These are phyloP conservation scores for Camelina laxa DNA, from an alignment of 345 rosid genomes.

Conservation along the genomic window DNA sequence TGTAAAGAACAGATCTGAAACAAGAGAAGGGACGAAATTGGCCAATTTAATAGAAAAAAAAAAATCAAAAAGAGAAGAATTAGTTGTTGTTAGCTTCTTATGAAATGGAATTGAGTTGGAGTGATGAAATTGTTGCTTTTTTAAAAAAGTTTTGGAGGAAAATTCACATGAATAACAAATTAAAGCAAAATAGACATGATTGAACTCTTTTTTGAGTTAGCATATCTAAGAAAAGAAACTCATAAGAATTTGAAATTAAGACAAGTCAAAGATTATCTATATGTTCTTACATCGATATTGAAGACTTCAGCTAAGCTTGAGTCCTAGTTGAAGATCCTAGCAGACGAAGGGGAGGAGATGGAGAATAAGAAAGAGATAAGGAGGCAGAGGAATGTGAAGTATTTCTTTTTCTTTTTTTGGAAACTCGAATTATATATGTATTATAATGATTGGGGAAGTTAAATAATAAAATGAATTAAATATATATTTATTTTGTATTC, in stretches of 20 bases:
- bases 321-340: constrained; percentile 34
- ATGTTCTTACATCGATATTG: constrained; percentile 26
- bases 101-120: background rate
- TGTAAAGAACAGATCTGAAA: constrained; percentile 41
- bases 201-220: constrained; percentile 10
- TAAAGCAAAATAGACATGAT: constrained; percentile 3
- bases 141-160: background rate
- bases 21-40: constrained; percentile 6
- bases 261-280: background rate
- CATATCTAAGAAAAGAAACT: constrained; percentile 5
- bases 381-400: constrained; percentile 33
- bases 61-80: constrained; percentile 8
- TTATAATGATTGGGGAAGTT: constrained; percentile 42
- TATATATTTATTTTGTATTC: constrained; percentile 18
- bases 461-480: constrained; percentile 23
- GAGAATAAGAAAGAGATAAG: constrained; percentile 27
- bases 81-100: constrained; percentile 1
- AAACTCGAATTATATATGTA: constrained; percentile 22
- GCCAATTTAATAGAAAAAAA: background rate
- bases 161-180: constrained; percentile 15
- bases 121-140: background rate
- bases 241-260: background rate
- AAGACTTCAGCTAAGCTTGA: constrained; percentile 28
- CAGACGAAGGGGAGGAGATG: constrained; percentile 16
- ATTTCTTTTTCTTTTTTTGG: constrained; percentile 42